Evolutionary conservation across 2,329 filamentous ascomycete species (phyloP), one percentile per base, ranked within the genome.

Genomic region (Tricladium varicosporioides): DNA sequence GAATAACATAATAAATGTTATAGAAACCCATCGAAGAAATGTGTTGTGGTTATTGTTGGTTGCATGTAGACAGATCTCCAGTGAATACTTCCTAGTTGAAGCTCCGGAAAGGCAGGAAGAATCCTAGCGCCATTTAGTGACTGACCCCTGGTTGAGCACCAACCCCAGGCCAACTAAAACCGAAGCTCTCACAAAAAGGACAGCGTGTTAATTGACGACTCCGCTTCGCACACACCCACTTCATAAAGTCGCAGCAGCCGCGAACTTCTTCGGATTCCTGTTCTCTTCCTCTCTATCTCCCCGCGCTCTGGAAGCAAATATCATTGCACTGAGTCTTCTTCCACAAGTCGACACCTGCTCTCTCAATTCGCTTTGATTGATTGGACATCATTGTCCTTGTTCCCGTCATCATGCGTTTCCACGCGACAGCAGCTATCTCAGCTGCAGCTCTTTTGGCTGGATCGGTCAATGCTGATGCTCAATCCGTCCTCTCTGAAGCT

Each of bases 351-450:
- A 63, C 62, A 58, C 22, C 57, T 57, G 46, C 15, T 63, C 61
- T 40, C 55, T 63, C 50, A 50, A 58, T 42, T 56, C 46, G 48
- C n/a, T 53, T 63, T 55, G 60, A 65, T 64, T 58, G 44, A 55
- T 59, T 54, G 22, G 56, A 63, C 36, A 4, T n/a, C 36, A 63
- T 58, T 54, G 54, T 57, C 53, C 53, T 63, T 51, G 52, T 56
- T 61, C 63, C 63, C 51, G 62, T 70, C 81, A 86, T 71, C 72
- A 95, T 96, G 91, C 91, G 88, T 85, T 85, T 96, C 77, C 88
- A 89, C 78, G 80, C 88, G 74, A 84, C 88, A 71, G 83, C 91
- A 69, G 88, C 87, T 65, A 84, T 88, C 66, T 83, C 88, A 71
- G 87, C 90, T 72, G 88, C 89, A 70, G 85, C 89, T 69, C 75